These are phyloP conservation scores for Balansia obtecta DNA, from an alignment of 2,329 filamentous ascomycete species.

Conservation along the genomic window DNA sequence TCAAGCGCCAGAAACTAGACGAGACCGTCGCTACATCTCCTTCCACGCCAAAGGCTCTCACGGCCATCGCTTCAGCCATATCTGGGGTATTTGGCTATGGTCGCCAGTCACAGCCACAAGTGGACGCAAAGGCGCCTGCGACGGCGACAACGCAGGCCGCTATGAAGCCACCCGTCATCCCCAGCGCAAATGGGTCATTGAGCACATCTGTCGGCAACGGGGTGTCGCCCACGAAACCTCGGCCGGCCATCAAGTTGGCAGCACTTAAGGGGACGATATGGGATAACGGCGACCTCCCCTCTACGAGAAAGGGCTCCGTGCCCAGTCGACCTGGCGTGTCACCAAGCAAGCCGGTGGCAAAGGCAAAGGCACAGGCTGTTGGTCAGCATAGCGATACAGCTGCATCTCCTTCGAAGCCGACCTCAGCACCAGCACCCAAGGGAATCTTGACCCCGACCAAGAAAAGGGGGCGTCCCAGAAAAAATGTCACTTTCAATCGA, in stretches of 20 bases:
- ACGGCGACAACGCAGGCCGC: neutral
- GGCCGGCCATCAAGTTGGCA: conserved; percentile 23
- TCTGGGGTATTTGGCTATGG: conserved; percentile 15
- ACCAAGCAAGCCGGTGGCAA: neutral
- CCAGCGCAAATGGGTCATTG: neutral
- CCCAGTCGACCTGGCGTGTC: conserved; percentile 5
- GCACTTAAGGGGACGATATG: conserved; percentile 26
- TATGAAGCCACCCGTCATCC: neutral
- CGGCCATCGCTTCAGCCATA: conserved; percentile 20
- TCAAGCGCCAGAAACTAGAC: conserved; percentile 22
- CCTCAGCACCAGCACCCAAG: conserved; percentile 26
- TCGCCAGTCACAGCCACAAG: conserved; percentile 8
- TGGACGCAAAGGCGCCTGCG: conserved; percentile 3
- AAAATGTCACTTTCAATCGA: conserved; percentile 41
- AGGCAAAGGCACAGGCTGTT: neutral
- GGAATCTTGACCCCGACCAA: conserved; percentile 42
- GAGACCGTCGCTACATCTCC: conserved; percentile 13
- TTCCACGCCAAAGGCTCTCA: conserved; percentile 18
- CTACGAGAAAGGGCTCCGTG: conserved; percentile 9
- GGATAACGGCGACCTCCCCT: conserved; percentile 19
- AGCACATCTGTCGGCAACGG: conserved; percentile 5
- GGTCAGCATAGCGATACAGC: neutral
- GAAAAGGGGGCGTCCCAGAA: conserved; percentile 29
- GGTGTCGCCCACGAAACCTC: conserved; percentile 6
- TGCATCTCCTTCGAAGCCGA: conserved; percentile 1